Evolutionary conservation across 768 basidiomycete species (phyloP).

Genomic region (Leccinum boreale): DNA sequence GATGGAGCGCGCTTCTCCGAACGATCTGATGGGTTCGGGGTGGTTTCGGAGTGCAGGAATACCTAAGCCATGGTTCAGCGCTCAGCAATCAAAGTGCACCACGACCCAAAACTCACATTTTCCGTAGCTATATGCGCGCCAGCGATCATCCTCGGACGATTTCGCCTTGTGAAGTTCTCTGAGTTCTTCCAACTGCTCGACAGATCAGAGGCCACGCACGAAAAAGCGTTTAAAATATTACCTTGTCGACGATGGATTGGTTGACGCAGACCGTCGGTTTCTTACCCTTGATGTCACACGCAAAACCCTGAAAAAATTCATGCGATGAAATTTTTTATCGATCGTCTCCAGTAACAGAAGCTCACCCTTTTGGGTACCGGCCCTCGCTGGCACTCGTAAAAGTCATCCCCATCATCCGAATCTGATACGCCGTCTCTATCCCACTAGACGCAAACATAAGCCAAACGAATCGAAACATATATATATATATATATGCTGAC

Average conservation of each 20-base stretch:
- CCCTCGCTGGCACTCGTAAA: slow-evolving; percentile 13
- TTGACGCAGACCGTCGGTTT: slow-evolving; percentile 46
- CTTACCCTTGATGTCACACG: slow-evolving; percentile 53
- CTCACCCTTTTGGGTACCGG: slow-evolving; percentile 32
- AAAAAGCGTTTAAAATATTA: slow-evolving; percentile 18
- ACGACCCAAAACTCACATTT: slow-evolving; percentile 48
- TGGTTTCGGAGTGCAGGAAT: slow-evolving; percentile 56
- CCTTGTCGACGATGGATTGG: slow-evolving; percentile 75
- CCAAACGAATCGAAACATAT: background rate
- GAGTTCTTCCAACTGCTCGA: slow-evolving; percentile 59
- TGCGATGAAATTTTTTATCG: background rate
- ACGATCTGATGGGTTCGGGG: slow-evolving; percentile 55
- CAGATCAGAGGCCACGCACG: background rate
- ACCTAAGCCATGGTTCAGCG: slow-evolving; percentile 36
- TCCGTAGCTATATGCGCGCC: slow-evolving; percentile 61
- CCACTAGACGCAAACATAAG: slow-evolving; percentile 22
- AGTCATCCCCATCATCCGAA: slow-evolving; percentile 31
- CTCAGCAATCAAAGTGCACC: slow-evolving; percentile 1
- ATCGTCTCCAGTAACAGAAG: background rate
- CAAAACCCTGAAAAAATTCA: slow-evolving; percentile 48
- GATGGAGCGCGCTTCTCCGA: slow-evolving; percentile 57
- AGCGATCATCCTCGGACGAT: slow-evolving; percentile 56
- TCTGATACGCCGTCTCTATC: slow-evolving; percentile 36
- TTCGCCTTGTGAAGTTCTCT: slow-evolving; percentile 63
- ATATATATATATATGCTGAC: slow-evolving; percentile 28